A percentile compares a stretch with the other conserved stretches of the same genome.
Conservation (phyloP, 768 basidiomycete genomes). For the Coprinellus aureogranulatus region DNA sequence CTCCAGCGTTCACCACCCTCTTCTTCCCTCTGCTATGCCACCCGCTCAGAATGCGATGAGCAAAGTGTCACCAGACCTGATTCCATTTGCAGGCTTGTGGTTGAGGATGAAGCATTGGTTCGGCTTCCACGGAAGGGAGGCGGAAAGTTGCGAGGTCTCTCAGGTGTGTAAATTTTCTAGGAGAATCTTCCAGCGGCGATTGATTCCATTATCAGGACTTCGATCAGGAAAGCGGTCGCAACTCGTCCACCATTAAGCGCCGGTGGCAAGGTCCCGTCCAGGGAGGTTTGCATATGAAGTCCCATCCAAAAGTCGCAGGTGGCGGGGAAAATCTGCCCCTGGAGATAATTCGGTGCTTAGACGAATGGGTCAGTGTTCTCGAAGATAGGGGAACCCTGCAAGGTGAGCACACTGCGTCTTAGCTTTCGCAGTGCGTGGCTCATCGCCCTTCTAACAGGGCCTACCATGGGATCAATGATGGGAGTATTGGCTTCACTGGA, state of each 20-base stretch:
- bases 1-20: slow-evolving; percentile 28
- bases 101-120: slow-evolving; percentile 20
- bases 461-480: slow-evolving; percentile 50
- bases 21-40: slow-evolving; percentile 39
- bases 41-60: slow-evolving; percentile 20
- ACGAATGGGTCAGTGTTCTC: slow-evolving; percentile 56
- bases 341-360: slow-evolving; percentile 52
- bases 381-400: slow-evolving; percentile 60
- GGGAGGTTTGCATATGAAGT: slow-evolving; percentile 28
- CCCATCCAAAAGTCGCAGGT: slow-evolving; percentile 34
- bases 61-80: slow-evolving; percentile 35
- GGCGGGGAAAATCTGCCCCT: slow-evolving; percentile 57
- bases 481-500: slow-evolving; percentile 51
- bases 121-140: slow-evolving; percentile 17
- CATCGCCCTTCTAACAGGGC: slow-evolving; percentile 30
- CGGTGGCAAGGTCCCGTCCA: slow-evolving; percentile 39
- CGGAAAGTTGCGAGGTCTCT: not conserved
- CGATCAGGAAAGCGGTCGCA: not conserved
- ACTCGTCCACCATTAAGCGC: not conserved
- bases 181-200: too few relatives aligned
- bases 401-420: slow-evolving; percentile 34
- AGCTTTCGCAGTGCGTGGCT: not conserved
- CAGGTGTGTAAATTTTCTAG: too few relatives aligned
- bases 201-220: not conserved
- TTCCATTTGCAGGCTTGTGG: slow-evolving; percentile 37